Evolutionary conservation across 371 early-diverging fungal genomes (phyloP).

Genomic region (Fennellomyces sp.): DNA sequence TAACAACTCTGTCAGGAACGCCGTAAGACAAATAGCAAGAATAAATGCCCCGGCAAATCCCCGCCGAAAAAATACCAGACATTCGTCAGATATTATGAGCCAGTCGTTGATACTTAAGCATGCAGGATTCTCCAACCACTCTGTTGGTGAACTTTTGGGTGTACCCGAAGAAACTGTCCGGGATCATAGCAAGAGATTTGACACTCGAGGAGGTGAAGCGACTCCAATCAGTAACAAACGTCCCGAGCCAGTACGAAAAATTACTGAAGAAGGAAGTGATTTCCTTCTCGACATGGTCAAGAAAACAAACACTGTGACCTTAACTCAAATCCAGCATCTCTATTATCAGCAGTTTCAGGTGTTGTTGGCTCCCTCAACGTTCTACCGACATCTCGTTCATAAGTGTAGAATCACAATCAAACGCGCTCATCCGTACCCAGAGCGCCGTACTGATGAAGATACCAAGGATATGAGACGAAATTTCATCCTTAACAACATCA

Average conservation of each 20-base stretch:
- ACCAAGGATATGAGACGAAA: neutral
- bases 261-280: neutral
- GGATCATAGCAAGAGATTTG: neutral
- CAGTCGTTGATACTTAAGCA: neutral
- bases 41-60: neutral
- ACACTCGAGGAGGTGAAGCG: neutral
- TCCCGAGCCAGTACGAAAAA: neutral
- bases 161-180: neutral
- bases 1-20: neutral
- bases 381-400: neutral
- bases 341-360: neutral
- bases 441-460: neutral
- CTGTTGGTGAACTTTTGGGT: neutral
- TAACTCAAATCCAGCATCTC: neutral
- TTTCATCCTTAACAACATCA: neutral
- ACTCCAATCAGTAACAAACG: neutral
- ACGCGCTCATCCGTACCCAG: neutral
- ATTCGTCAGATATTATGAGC: neutral
- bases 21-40: neutral
- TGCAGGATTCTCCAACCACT: neutral
- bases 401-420: neutral
- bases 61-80: neutral
- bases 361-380: neutral
- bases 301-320: neutral
- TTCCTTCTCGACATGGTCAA: neutral